Conservation (phyloP, 108 stramenopile genomes). For the Chaetoceros tenuissimus region DNA sequence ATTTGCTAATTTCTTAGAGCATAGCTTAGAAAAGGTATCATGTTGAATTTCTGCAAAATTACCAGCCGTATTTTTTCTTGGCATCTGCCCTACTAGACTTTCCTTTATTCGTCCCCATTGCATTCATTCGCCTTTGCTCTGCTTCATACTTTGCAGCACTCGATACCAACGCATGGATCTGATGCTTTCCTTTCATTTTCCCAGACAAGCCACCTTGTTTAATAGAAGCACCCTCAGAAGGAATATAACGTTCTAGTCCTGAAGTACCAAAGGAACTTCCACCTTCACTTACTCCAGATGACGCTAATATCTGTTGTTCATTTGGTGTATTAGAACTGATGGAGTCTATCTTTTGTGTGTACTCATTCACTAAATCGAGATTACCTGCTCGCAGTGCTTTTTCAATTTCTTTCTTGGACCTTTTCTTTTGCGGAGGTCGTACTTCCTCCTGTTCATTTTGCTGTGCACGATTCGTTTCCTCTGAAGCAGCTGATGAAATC, state of each 20-base stretch:
- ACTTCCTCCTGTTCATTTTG: no score
- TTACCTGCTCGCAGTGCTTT: background rate
- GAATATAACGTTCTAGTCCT: background rate
- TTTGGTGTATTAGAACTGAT: no score
- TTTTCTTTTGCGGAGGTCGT: no score
- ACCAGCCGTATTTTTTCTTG: background rate
- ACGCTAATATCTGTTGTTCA: background rate
- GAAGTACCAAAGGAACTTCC: background rate
- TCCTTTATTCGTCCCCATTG: background rate
- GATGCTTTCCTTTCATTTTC: background rate
- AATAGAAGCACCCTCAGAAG: background rate
- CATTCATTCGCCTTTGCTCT: background rate
- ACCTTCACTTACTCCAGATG: background rate
- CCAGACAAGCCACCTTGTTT: background rate
- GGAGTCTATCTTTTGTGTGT: background rate
- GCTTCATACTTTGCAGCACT: background rate
- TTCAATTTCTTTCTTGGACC: background rate
- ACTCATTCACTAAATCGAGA: background rate
- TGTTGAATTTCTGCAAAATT: background rate
- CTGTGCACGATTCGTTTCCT: no score
- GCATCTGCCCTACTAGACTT: background rate
- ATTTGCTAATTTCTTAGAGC: no score
- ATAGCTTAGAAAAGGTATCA: no score
- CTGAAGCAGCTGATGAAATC: no score
- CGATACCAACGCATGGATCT: background rate